These are phyloP conservation scores for Cryptosporidium meleagridis DNA, from an alignment of 169 alveolate genomes.

Conservation along the genomic window DNA sequence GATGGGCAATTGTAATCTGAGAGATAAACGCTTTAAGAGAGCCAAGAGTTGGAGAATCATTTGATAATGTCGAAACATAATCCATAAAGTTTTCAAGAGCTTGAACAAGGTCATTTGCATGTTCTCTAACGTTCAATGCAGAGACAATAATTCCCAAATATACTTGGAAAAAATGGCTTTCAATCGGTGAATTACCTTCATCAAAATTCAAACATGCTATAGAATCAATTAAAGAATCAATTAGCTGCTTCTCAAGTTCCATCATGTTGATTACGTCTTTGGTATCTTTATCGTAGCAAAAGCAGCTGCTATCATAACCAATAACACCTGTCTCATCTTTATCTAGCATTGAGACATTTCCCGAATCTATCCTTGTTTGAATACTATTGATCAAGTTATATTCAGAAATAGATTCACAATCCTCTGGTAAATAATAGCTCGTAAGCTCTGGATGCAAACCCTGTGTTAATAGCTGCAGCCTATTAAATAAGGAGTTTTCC, in stretches of 20 bases:
- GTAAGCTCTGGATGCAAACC: not conserved
- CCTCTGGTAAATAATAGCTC: conserved; percentile 1
- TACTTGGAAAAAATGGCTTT: conserved; percentile 16
- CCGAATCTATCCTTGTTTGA: not conserved
- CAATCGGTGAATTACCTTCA: not conserved
- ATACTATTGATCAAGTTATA: not conserved
- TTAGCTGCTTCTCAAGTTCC: conserved; percentile 34
- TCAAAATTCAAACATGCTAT: conserved; percentile 1
- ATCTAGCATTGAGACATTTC: not conserved
- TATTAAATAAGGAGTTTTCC: conserved; percentile 14
- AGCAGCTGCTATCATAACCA: conserved; percentile 21
- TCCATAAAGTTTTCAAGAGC: conserved; percentile 26
- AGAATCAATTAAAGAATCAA: conserved; percentile 58
- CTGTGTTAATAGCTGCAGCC: conserved; percentile 17
- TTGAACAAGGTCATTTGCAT: not conserved
- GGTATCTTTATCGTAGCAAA: not conserved
- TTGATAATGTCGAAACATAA: conserved; percentile 3
- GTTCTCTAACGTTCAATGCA: conserved; percentile 12
- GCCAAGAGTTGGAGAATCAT: not conserved
- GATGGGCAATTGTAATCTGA: conserved; percentile 39
- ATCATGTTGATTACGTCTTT: conserved; percentile 1
- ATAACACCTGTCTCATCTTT: conserved; percentile 5
- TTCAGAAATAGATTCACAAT: conserved; percentile 25
- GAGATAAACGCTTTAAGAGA: conserved; percentile 56
- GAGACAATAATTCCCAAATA: conserved; percentile 19